Percentiles rank a stretch among this genome's conserved stretches.
Evolutionary conservation across 2,329 filamentous ascomycete genomes (phyloP).

Genomic region (Aspergillus awamori): DNA sequence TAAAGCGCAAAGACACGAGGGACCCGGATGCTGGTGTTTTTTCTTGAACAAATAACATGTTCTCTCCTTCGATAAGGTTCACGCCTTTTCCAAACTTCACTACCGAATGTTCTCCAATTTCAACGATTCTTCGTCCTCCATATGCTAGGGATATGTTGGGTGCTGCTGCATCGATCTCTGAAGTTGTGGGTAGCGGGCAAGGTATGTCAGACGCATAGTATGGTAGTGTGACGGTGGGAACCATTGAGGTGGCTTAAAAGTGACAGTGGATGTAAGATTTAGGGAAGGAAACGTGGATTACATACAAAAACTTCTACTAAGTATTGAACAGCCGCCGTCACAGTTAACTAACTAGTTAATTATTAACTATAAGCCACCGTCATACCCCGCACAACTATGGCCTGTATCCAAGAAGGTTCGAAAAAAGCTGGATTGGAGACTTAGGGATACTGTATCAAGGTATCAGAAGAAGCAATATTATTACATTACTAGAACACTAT

Average conservation of each 20-base stretch:
- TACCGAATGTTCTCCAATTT: slow-evolving; percentile 15
- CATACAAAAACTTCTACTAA: too few relatives aligned
- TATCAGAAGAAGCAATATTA: too few relatives aligned
- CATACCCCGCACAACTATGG: too few relatives aligned
- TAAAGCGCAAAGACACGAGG: slow-evolving; percentile 39
- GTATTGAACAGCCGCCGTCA: too few relatives aligned
- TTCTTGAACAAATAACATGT: slow-evolving; percentile 35
- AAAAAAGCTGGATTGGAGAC: too few relatives aligned
- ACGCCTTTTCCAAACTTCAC: slow-evolving; percentile 26
- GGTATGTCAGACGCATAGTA: slow-evolving; percentile 2
- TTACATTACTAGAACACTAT: neutral
- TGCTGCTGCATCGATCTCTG: slow-evolving; percentile 5
- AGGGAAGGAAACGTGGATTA: too few relatives aligned
- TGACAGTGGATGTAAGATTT: too few relatives aligned
- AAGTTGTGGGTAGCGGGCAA: slow-evolving; percentile 4
- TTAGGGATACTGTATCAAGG: too few relatives aligned
- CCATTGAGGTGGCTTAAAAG: neutral
- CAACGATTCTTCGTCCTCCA: slow-evolving; percentile 8
- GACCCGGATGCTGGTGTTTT: slow-evolving; percentile 28
- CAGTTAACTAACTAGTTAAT: too few relatives aligned
- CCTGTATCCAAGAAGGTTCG: too few relatives aligned
- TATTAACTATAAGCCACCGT: too few relatives aligned
- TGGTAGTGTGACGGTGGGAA: neutral
- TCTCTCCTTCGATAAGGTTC: slow-evolving; percentile 34
- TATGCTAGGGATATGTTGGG: slow-evolving; percentile 3